Percentiles rank a stretch among this genome's conserved stretches.
These are phyloP conservation scores for Inga leiocalycina DNA, from an alignment of 306 rosid genomes.

Conservation along the genomic window DNA sequence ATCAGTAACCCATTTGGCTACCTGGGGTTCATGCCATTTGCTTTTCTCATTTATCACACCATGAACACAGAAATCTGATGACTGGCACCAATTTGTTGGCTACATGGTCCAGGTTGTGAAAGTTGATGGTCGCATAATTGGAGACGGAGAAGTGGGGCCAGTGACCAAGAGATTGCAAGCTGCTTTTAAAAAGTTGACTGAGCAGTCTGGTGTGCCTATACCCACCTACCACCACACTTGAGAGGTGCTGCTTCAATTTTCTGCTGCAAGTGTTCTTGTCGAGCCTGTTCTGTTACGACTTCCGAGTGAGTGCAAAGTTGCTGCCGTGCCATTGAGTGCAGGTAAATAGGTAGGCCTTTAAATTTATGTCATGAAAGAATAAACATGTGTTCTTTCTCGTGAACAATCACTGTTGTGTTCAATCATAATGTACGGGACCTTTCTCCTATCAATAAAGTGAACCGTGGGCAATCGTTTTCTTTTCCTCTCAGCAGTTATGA, in stretches of 20 bases:
- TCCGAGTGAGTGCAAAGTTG: conserved; percentile 11
- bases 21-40: conserved; percentile 11
- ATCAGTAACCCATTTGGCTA: neutral
- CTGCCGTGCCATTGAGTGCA: neutral
- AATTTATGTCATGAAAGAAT: neutral
- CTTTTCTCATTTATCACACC: neutral
- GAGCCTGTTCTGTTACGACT: neutral
- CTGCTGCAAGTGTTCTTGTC: neutral
- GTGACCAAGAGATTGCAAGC: conserved; percentile 70
- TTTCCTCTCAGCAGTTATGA: neutral
- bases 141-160: conserved; percentile 78
- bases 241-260: conserved; percentile 26
- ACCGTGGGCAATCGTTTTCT: neutral
- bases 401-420: neutral
- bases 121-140: conserved; percentile 86
- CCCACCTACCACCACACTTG: conserved; percentile 40
- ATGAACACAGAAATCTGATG: too few species aligned
- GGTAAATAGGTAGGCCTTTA: neutral
- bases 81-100: too few species aligned
- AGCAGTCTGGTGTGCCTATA: conserved; percentile 62
- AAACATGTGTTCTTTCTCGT: neutral
- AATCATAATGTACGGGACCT: neutral
- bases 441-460: neutral
- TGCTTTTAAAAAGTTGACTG: conserved; percentile 73
- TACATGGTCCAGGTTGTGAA: conserved; percentile 64